Evolutionary conservation across 2,329 filamentous ascomycete species (phyloP).

Genomic region (Arthrobotrys conoides): DNA sequence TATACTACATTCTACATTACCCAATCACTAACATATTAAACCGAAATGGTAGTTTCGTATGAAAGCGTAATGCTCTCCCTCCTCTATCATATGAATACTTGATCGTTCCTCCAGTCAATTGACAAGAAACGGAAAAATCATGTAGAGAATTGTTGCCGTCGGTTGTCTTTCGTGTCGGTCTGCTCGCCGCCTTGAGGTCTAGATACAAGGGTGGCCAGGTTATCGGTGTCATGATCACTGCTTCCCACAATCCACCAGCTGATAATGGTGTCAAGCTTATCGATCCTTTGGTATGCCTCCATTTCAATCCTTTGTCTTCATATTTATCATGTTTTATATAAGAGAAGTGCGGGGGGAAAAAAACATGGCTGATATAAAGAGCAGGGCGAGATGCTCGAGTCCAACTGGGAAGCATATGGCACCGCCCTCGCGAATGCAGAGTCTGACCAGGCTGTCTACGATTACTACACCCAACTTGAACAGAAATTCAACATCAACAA

Average conservation of each 20-base stretch:
- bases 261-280: constrained; percentile 97
- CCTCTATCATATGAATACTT: constrained; percentile 62
- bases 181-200: constrained; percentile 88
- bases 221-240: constrained; percentile 97
- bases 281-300: constrained; percentile 80
- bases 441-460: constrained; percentile 79
- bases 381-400: constrained; percentile 92
- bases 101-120: constrained; percentile 47
- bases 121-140: constrained; percentile 42
- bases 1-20: too few species aligned
- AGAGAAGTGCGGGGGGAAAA: not conserved
- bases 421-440: constrained; percentile 89
- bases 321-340: not conserved
- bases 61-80: constrained; percentile 73
- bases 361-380: constrained; percentile 3
- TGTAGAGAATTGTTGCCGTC: constrained; percentile 84
- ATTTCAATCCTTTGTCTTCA: not conserved
- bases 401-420: constrained; percentile 90
- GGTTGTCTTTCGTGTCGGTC: constrained; percentile 90
- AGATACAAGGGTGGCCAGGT: constrained; percentile 90
- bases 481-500: constrained; percentile 82
- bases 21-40: constrained; percentile 51
- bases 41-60: constrained; percentile 74
- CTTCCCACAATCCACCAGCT: constrained; percentile 88
- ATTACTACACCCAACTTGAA: constrained; percentile 82